Evolutionary conservation across 140 eudicot species (phyloP), one percentile per base, ranked within the genome.

Genomic region (Artemisia princeps): DNA sequence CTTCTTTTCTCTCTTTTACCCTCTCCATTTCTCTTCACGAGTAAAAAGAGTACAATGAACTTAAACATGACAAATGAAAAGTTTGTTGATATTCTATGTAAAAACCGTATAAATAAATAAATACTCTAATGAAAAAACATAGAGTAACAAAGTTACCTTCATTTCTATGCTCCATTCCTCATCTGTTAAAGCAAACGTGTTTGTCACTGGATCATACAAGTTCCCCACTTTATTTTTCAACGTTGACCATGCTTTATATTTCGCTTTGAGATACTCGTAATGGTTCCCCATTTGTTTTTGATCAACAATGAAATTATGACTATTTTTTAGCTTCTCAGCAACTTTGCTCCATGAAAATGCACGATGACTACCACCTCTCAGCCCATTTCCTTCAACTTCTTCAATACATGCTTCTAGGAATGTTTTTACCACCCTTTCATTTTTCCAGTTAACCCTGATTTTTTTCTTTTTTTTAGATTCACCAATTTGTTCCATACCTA

Each of bases 281-380:
- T 49, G 68, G 51, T 74, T 74, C 60, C 60, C 67, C 78, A 74
- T 74, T 49, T 74, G 63, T 59, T 67, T 67, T 42, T 23, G 50
- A 24, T 75, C 66, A 2, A 46, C 79, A 4, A 62, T 33, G 14
- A 68, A 45, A 40, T 62, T 62, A 44, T 62, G 65, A 37, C 22
- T 45, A 2, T 3, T 19, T 61, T 62, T 60, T 10, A 75, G 45
- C 24, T 46, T 75, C 33, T 67, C 67, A 15, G 53, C 67, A 40
- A 62, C 50, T 23, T 37, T 52, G 2, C 40, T 63, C 74, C 80
- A 67, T 4, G 79, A 59, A 22, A 10, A 44, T 13, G 55, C 65
- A 20, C 45, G 60, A 5, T 42, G 71, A 26, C 60, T 66, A 51
- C 16, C 48, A 1, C 61, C 71, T 26, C 53, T 57, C 13, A n/a